Evolutionary conservation across 148 eudicot genomes (phyloP).

Genomic region (Persicaria tinctoria): DNA sequence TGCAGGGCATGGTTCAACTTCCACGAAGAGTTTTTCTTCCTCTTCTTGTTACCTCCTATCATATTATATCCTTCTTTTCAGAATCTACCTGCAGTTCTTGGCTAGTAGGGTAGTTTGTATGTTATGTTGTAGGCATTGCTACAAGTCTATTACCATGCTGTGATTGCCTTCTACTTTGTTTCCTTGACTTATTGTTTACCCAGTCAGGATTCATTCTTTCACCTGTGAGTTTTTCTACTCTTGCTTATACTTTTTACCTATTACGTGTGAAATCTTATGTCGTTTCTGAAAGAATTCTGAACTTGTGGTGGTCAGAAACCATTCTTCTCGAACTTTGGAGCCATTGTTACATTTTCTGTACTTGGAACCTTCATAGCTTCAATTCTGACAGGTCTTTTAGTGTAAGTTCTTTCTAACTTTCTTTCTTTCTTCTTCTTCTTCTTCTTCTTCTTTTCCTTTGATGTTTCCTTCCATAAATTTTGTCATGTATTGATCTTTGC

Average conservation of each 20-base stretch:
- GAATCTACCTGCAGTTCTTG: not conserved
- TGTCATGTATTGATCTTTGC: constrained; percentile 12
- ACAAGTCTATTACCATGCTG: constrained; percentile 6
- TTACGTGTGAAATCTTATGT: not conserved
- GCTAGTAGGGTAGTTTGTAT: not conserved
- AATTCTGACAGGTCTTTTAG: constrained; percentile 75
- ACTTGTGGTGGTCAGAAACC: constrained; percentile 62
- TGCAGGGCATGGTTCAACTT: constrained; percentile 96
- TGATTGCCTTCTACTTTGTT: constrained; percentile 8
- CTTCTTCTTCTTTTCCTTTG: not conserved
- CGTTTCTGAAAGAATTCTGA: not conserved
- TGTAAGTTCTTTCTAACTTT: constrained; percentile 48
- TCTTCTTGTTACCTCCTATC: constrained; percentile 89
- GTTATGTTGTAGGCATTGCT: constrained; percentile 3
- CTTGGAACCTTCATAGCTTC: constrained; percentile 90
- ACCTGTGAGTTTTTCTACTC: constrained; percentile 56
- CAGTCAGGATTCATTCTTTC: constrained; percentile 96
- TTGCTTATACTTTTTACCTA: not conserved
- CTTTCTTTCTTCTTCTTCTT: not conserved
- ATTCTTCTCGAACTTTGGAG: constrained; percentile 97
- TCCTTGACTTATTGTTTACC: constrained; percentile 67
- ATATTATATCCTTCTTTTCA: constrained; percentile 74
- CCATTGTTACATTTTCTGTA: constrained; percentile 85
- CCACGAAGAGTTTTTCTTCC: constrained; percentile 98
- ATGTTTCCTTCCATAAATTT: constrained; percentile 11